Conservation (phyloP, 1,139 yeast genomes). For the Yamadazyma conglobata region DNA sequence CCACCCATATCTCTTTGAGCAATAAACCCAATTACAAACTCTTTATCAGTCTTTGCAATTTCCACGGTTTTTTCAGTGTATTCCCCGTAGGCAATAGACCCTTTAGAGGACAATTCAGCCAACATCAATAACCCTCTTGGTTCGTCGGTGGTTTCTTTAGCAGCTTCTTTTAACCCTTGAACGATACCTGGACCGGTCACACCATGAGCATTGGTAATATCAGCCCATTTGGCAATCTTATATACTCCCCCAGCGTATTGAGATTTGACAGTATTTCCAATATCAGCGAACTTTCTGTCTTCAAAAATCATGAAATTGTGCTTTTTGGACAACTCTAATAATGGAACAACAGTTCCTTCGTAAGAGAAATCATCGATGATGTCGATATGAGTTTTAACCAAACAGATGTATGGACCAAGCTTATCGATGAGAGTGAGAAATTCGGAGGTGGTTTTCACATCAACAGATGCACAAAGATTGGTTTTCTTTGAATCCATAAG, state of each 20-base stretch:
- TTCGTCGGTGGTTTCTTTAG: conserved; percentile 61
- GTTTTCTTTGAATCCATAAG: conserved; percentile 80
- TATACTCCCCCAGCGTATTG: conserved; percentile 91
- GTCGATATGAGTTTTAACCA: conserved; percentile 93
- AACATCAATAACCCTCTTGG: conserved; percentile 92
- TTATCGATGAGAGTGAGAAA: conserved; percentile 67
- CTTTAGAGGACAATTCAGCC: conserved; percentile 92
- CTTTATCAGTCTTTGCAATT: conserved; percentile 81
- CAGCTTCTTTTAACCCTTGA: conserved; percentile 81
- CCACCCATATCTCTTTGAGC: conserved; percentile 91
- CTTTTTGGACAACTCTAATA: conserved; percentile 64
- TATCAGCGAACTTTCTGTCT: conserved; percentile 97
- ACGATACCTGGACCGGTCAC: conserved; percentile 96
- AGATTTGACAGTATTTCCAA: conserved; percentile 95
- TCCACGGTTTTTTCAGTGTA: conserved; percentile 85
- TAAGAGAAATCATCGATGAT: conserved; percentile 83
- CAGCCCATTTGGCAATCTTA: conserved; percentile 91
- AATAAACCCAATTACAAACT: conserved; percentile 93
- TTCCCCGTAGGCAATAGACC: conserved; percentile 88
- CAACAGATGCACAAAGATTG: conserved; percentile 95
- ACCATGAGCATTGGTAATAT: conserved; percentile 96
- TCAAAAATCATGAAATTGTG: conserved; percentile 88
- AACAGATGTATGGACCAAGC: conserved; percentile 87
- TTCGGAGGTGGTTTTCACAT: conserved; percentile 76
- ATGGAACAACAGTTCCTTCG: conserved; percentile 73